These are phyloP conservation scores for Litsea cubeba DNA, from an alignment of 164 flowering plant species.

Conservation along the genomic window DNA sequence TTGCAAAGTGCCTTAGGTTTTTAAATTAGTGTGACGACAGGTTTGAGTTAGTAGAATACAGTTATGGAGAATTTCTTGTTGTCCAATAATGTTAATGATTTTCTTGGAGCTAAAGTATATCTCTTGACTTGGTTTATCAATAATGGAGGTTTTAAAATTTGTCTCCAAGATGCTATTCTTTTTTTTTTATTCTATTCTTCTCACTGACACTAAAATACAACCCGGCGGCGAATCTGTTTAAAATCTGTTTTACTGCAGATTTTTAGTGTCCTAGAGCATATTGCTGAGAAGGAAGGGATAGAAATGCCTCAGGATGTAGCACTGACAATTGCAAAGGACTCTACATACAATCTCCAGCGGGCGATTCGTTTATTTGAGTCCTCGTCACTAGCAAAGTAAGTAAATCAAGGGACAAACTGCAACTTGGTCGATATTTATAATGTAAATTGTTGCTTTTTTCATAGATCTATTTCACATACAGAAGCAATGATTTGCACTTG, in stretches of 20 bases:
- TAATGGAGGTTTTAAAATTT: background rate
- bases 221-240: too few species aligned
- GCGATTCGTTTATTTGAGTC: slow-evolving; percentile 80
- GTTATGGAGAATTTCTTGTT: too few species aligned
- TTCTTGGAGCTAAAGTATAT: background rate
- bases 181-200: too few species aligned
- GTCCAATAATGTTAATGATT: too few species aligned
- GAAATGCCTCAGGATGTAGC: slow-evolving; percentile 41
- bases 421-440: background rate
- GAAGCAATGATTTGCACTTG: too few species aligned
- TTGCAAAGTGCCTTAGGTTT: too few species aligned
- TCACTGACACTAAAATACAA: too few species aligned
- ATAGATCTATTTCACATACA: too few species aligned
- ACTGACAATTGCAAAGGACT: slow-evolving; percentile 39
- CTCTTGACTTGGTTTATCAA: background rate
- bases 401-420: background rate
- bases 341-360: slow-evolving; percentile 59
- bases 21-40: too few species aligned
- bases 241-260: slow-evolving; percentile 26
- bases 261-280: slow-evolving; percentile 49
- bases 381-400: slow-evolving; percentile 39
- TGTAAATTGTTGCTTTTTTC: too few species aligned
- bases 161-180: background rate
- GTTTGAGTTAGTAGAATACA: too few species aligned
- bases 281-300: slow-evolving; percentile 50